Percentiles rank a stretch among this genome's conserved stretches.
These are phyloP conservation scores for Neopestalotiopsis sp. DNA, from an alignment of 2,329 filamentous ascomycete genomes.

Conservation along the genomic window DNA sequence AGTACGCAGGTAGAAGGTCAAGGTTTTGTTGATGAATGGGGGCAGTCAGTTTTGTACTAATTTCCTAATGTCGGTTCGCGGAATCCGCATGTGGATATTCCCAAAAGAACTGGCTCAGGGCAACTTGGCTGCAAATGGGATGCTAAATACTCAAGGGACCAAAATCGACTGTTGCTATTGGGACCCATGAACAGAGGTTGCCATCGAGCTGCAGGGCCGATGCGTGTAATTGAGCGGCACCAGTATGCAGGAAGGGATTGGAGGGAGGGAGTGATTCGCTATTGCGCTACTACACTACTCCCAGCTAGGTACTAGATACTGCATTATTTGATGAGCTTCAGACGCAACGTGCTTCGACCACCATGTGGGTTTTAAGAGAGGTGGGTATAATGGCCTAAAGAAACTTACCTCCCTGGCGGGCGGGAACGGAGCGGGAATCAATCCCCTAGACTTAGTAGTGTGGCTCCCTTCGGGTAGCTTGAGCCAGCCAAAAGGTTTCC, in stretches of 20 bases:
- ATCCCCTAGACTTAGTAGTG: not conserved
- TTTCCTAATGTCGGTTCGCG: not conserved
- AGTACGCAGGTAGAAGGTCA: not conserved
- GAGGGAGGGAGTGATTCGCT: not conserved
- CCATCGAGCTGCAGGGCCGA: not conserved
- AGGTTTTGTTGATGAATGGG: not conserved
- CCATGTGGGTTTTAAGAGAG: not conserved
- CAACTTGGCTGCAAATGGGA: not conserved
- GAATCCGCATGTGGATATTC: slow-evolving; percentile 1
- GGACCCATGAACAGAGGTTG: not conserved
- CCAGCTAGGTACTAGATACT: not conserved
- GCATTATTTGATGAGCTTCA: not conserved
- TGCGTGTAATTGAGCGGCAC: not conserved
- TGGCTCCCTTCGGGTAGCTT: not conserved
- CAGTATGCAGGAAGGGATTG: not conserved
- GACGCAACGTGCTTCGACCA: slow-evolving; percentile 1
- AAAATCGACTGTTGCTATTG: not conserved
- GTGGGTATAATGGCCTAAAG: not conserved
- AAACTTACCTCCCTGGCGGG: not conserved
- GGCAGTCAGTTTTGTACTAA: not conserved
- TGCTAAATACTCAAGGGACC: not conserved
- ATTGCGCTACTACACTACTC: not conserved
- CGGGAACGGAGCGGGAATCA: slow-evolving; percentile 1
- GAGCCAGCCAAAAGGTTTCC: not conserved
- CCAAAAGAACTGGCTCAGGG: not conserved